phyloP scores from a whole-genome alignment of 768 basidiomycete species.

The Mycena alexandri region DNA sequence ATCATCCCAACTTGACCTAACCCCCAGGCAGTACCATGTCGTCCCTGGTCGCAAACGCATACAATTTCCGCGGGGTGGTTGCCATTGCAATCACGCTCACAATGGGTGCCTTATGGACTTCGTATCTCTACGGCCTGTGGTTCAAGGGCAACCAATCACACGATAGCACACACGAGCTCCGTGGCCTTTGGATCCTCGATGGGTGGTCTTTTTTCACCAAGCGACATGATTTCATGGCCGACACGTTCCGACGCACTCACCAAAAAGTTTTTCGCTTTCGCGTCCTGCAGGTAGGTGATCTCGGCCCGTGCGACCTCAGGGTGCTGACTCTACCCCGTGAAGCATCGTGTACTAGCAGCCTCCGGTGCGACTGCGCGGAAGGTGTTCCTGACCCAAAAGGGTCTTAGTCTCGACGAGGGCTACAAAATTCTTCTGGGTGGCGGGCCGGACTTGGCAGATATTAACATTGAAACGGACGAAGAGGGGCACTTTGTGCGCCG shows the following conservation, averaged over 20 bases:
- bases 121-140: too few relatives aligned
- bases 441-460: background rate
- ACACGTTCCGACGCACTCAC: background rate
- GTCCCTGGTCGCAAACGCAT: too few relatives aligned
- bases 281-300: background rate
- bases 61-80: too few relatives aligned
- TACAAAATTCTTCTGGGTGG: background rate
- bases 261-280: conserved; percentile 2
- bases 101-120: too few relatives aligned
- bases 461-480: background rate
- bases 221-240: background rate
- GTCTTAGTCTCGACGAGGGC: background rate
- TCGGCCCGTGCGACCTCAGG: too few relatives aligned
- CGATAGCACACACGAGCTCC: background rate
- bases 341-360: background rate
- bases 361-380: background rate
- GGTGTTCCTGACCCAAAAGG: background rate
- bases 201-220: background rate
- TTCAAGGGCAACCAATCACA: too few relatives aligned
- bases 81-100: too few relatives aligned
- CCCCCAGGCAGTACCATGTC: too few relatives aligned
- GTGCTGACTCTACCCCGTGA: background rate
- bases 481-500: background rate
- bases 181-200: background rate
- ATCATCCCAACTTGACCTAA: too few relatives aligned